Evolutionary conservation across 352 stramenopile genomes (phyloP), one percentile per base, ranked within the genome.

Genomic region (Pythium phragmitis): DNA sequence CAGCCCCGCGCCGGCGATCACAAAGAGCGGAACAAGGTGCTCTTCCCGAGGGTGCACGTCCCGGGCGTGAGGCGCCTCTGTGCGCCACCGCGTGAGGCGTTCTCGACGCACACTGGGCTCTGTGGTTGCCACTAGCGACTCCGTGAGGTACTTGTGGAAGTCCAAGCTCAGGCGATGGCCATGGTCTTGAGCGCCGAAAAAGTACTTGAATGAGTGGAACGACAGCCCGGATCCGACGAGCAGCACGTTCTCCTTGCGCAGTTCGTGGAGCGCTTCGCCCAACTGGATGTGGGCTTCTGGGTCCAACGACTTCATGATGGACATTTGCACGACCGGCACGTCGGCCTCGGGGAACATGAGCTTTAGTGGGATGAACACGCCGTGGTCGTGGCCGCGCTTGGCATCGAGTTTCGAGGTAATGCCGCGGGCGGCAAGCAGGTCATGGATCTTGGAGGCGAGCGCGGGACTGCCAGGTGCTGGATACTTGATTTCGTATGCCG

Each of bases 321-420:
- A 52, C 41, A 60, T 41, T 23, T 62, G 50, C 6, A 97, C 86
- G 14, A 98, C 80, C 1, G 93, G 93, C 30, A 98, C 87, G 56
- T 97, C 79, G 12, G 87, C 89, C 26, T 94, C 68, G 1, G 91
- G 89, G 48, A 87, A 91, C 68, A 97, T 92, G 33, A 97, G 52
- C 63, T 94, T 87, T 57, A 98, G 77, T 8, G 92, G 91, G n/a
- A 98, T 80, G 65, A 97, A 98, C 12, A 96, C 78, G 14, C 94
- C 92, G 79, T 97, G 94, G 72, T 98, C 93, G 57, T 88, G 96
- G 5, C 87, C 89, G 26, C 92, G 77, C 19, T 79, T 65, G 7
- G 64, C 54, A 46, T 93, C 69, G 0, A 92, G 60, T 63, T 79
- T 64, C 11, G 74, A 75, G 16, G 56, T 52, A 33, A 97, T 83